These are phyloP conservation scores for Heterobasidion parviporum DNA, from an alignment of 1,284 basidiomycete genomes.

Conservation along the genomic window DNA sequence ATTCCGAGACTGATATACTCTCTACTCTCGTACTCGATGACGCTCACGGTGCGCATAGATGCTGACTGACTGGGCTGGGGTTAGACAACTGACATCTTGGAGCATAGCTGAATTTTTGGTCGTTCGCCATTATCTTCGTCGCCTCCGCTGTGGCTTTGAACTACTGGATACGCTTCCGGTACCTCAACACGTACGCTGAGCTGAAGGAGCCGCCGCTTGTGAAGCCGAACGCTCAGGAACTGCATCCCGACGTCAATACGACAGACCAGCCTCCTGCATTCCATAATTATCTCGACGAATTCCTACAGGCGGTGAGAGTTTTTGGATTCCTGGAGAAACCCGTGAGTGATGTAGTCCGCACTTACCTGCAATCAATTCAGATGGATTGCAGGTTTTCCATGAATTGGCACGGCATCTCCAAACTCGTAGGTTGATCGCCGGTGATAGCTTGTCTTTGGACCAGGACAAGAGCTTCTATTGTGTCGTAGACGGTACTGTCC, in stretches of 20 bases:
- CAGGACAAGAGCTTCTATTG: slow-evolving; percentile 94
- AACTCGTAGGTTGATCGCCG: slow-evolving; percentile 85
- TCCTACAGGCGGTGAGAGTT: slow-evolving; percentile 87
- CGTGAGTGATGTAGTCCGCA: slow-evolving; percentile 33
- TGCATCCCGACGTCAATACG: slow-evolving; percentile 84
- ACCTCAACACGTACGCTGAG: slow-evolving; percentile 70
- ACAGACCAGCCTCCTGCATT: slow-evolving; percentile 69
- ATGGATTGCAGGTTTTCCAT: slow-evolving; percentile 70
- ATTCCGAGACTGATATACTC: slow-evolving; percentile 71
- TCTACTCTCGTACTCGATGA: slow-evolving; percentile 83
- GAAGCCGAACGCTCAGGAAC: slow-evolving; percentile 70
- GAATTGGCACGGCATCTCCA: slow-evolving; percentile 91
- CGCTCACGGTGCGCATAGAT: slow-evolving; percentile 54
- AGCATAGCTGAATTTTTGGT: slow-evolving; percentile 78
- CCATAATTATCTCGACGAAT: slow-evolving; percentile 94
- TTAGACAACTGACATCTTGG: slow-evolving; percentile 1
- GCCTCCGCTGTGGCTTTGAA: slow-evolving; percentile 62
- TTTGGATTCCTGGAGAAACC: slow-evolving; percentile 96
- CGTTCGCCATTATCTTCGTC: slow-evolving; percentile 70
- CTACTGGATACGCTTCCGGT: slow-evolving; percentile 80
- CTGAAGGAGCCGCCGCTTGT: slow-evolving; percentile 80
- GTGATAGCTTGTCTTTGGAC: slow-evolving; percentile 85
- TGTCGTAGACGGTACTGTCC: slow-evolving; percentile 86
- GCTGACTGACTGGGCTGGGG: background rate
- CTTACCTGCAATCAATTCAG: background rate